phyloP scores from a whole-genome alignment of 2,329 filamentous ascomycete species.

The Pseudogymnoascus sp. region DNA sequence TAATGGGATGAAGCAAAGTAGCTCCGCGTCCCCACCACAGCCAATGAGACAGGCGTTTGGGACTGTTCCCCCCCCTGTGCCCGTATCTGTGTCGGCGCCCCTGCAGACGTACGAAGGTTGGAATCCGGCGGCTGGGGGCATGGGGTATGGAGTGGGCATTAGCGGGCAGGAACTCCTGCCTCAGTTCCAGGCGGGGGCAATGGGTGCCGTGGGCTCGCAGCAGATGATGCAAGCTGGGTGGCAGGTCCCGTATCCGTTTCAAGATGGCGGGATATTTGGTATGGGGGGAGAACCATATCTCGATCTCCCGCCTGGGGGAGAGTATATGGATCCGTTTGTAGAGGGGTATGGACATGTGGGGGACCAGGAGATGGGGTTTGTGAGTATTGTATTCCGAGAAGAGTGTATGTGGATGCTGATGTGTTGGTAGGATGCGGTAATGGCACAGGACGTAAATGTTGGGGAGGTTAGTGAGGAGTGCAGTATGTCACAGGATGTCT shows the following conservation, averaged over 20 bases:
- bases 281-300: background rate
- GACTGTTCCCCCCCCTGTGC: background rate
- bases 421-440: constrained; percentile 4
- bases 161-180: background rate
- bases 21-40: background rate
- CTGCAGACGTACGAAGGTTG: background rate
- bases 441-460: background rate
- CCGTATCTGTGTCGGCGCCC: background rate
- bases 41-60: background rate
- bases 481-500: constrained; percentile 1
- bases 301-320: background rate
- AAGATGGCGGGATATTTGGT: constrained; percentile 9
- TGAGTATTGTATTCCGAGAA: background rate
- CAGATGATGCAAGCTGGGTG: background rate
- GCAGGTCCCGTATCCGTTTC: constrained; percentile 6
- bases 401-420: background rate
- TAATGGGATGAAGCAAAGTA: background rate
- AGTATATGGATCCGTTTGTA: constrained; percentile 5
- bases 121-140: background rate
- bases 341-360: background rate
- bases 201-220: background rate
- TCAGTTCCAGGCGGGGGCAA: background rate
- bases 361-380: constrained; percentile 6
- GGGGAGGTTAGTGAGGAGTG: background rate
- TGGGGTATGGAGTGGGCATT: background rate